These are phyloP conservation scores for Dinochytrium kinnereticum DNA, from an alignment of 371 early-diverging fungal genomes.

Conservation along the genomic window DNA sequence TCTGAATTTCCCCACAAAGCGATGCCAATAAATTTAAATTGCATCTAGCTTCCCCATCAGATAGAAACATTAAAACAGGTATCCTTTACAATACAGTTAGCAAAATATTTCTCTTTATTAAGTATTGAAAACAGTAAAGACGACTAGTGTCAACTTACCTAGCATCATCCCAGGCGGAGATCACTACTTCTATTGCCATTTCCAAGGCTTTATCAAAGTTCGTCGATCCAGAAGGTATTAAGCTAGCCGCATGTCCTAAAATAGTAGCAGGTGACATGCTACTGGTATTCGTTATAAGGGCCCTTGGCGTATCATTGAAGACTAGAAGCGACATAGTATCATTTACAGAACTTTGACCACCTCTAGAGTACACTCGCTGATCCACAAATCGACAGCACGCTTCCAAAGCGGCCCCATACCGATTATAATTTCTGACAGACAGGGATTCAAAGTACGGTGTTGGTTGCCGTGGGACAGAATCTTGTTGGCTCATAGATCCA, in stretches of 20 bases:
- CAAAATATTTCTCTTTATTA: neutral
- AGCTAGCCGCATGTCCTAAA: neutral
- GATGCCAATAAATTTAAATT: no score
- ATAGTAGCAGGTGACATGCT: neutral
- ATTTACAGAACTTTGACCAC: neutral
- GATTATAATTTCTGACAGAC: conserved; percentile 38
- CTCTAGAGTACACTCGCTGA: neutral
- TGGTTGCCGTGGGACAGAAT: neutral
- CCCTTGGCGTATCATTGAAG: conserved; percentile 4
- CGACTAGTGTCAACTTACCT: neutral
- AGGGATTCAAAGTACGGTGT: conserved; percentile 4
- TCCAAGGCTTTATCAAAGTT: neutral
- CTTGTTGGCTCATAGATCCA: conserved; percentile 28
- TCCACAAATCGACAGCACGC: conserved; percentile 29
- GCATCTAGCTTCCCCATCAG: conserved; percentile 6
- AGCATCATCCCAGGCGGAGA: neutral
- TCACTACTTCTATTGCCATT: neutral
- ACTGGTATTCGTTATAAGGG: neutral
- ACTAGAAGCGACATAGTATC: conserved; percentile 15
- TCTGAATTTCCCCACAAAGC: no score
- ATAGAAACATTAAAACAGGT: conserved; percentile 21
- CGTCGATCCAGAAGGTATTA: neutral
- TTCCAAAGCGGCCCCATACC: conserved; percentile 38
- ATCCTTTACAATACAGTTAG: neutral
- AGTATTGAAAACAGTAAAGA: neutral